Evolutionary conservation across 2,329 filamentous ascomycete species (phyloP), one percentile per base, ranked within the genome.

Genomic region (Ascochyta lentis): DNA sequence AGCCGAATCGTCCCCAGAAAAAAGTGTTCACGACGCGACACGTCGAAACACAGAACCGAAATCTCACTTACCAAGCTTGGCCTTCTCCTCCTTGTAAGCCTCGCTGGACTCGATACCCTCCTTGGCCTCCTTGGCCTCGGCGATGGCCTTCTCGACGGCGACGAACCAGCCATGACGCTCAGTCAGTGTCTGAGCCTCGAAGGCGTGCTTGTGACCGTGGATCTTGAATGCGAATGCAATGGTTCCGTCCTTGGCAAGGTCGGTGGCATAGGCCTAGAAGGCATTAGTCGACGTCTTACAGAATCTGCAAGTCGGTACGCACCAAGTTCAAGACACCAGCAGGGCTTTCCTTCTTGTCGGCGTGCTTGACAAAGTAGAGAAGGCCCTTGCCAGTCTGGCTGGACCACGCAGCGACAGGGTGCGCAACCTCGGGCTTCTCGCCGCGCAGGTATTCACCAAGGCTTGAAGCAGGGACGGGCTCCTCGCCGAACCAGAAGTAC

Each of bases 311-410:
- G 29, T 50, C 13, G 15, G 55, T 51, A 76, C 90, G 73, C 85
- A 96, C 92, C 76, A 97, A 80, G 79, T 91, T 91, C 77, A 98
- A 89, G 69, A 95, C 88, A 71, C 91, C 89, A 66, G 87, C 83
- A 58, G 94, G 93, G 57, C 85, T 84, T 64, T 86, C 82, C 86
- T 96, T 96, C 80, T 96, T 90, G 71, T 87, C 84, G 48, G 84
- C 82, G 78, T 91, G 88, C 86, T 94, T 92, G 79, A 89, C 89
- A 79, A 91, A 90, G 84, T 96, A 96, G 38, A 98, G 83, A 19
- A 98, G 89, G 73, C 95, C 95, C 84, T 96, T 96, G 77, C 94
- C 94, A 56, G 94, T 97, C 83, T 96, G 87, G 67, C 87, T 88
- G 61, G 94, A 92, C 92, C 95, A 97, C 33, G 95, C 90, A 66